Percentiles rank a stretch among this genome's conserved stretches.
Conservation (phyloP, 2,329 filamentous ascomycete species). For the Paecilomyces fulvus region DNA sequence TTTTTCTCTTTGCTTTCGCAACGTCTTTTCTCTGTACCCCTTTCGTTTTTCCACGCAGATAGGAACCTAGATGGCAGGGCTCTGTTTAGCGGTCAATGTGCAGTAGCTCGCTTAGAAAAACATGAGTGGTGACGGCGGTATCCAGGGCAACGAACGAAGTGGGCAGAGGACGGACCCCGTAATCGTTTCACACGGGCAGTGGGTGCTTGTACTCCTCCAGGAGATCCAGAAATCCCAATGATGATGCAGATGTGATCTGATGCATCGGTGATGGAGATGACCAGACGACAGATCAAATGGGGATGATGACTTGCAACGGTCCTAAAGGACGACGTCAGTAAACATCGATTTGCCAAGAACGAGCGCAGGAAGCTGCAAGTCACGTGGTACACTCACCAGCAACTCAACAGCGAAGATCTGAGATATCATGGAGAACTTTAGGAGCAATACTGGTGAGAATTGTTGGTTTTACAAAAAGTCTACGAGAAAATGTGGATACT, state of each 20-base stretch:
- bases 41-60: background rate
- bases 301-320: background rate
- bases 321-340: background rate
- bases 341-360: background rate
- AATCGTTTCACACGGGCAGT: background rate
- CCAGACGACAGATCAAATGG: background rate
- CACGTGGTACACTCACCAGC: background rate
- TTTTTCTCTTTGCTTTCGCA: background rate
- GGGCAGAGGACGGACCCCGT: background rate
- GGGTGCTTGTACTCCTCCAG: background rate
- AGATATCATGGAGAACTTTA: background rate
- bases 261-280: background rate
- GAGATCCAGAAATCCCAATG: background rate
- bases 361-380: background rate
- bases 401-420: background rate
- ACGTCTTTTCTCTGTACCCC: background rate
- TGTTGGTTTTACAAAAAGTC: background rate
- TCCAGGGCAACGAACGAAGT: conserved; percentile 27
- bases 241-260: background rate
- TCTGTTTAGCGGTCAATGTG: conserved; percentile 5
- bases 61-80: background rate
- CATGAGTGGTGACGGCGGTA: conserved; percentile 13
- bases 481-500: background rate
- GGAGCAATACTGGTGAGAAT: background rate
- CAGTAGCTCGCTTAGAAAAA: conserved; percentile 3